Percentiles rank a stretch among this genome's conserved stretches.
Conservation (phyloP, 2,329 filamentous ascomycete species). For the Peltaster fructicola region DNA sequence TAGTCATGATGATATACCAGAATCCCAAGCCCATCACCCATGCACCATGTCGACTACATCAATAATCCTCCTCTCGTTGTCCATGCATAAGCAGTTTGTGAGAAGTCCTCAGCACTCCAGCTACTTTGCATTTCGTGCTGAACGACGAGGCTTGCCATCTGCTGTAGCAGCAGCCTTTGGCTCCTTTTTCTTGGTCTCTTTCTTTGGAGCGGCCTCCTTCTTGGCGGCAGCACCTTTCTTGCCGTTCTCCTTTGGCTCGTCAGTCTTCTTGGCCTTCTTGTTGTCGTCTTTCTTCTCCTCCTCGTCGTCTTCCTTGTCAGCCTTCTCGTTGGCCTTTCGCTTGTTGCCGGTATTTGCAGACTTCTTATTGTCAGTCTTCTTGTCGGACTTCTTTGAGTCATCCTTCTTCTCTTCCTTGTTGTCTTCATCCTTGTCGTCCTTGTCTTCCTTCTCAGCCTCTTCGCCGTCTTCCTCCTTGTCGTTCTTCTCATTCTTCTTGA, state of each 20-base stretch:
- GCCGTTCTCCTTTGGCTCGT: constrained; percentile 18
- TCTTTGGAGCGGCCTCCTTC: constrained; percentile 20
- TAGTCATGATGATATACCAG: too few species aligned
- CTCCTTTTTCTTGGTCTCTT: constrained; percentile 24
- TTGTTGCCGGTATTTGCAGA: constrained; percentile 8
- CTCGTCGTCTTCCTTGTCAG: constrained; percentile 9
- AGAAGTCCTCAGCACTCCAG: too few species aligned
- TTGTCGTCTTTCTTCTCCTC: constrained; percentile 14
- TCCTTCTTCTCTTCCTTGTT: constrained; percentile 8
- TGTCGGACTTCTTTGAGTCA: constrained; percentile 8
- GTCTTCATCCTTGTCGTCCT: constrained; percentile 7
- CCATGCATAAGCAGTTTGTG: too few species aligned
- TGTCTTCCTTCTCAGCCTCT: constrained; percentile 9
- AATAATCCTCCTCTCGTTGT: too few species aligned
- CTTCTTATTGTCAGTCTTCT: constrained; percentile 9
- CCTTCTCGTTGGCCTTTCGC: constrained; percentile 11
- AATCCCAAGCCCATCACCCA: too few species aligned
- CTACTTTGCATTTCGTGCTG: constrained; percentile 27
- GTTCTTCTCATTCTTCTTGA: constrained; percentile 8
- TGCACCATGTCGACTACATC: too few species aligned
- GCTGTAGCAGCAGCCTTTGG: constrained; percentile 33
- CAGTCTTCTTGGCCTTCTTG: constrained; percentile 15
- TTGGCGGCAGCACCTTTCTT: constrained; percentile 20
- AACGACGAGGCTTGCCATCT: constrained; percentile 30
- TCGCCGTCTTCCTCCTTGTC: constrained; percentile 7